Evolutionary conservation across 2,329 filamentous ascomycete species (phyloP).

Genomic region (Macrophomina phaseolina): DNA sequence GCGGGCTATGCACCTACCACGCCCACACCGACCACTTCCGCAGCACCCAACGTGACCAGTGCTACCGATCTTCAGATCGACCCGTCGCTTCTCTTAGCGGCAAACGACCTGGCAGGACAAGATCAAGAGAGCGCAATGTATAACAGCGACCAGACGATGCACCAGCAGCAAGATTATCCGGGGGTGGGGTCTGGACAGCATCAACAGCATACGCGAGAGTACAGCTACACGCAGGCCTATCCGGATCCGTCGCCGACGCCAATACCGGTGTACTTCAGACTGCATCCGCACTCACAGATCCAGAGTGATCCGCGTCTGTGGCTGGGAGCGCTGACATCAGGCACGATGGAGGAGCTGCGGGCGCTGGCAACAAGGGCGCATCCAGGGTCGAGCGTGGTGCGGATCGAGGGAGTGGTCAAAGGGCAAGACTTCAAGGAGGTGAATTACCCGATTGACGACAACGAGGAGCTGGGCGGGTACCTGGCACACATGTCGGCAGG

Average conservation of each 20-base stretch:
- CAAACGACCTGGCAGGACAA: slow-evolving; percentile 49
- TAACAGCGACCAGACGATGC: background rate
- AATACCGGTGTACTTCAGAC: slow-evolving; percentile 71
- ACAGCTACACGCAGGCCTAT: slow-evolving; percentile 25
- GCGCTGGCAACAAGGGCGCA: slow-evolving; percentile 66
- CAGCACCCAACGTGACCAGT: slow-evolving; percentile 34
- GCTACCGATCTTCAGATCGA: slow-evolving; percentile 66
- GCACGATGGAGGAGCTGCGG: slow-evolving; percentile 67
- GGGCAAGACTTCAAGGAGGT: slow-evolving; percentile 60
- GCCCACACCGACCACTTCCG: slow-evolving; percentile 30
- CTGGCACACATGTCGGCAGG: slow-evolving; percentile 65
- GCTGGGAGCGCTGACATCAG: slow-evolving; percentile 66
- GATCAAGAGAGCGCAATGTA: background rate
- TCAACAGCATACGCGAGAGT: slow-evolving; percentile 22
- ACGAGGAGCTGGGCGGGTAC: slow-evolving; percentile 75
- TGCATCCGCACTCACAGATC: slow-evolving; percentile 68
- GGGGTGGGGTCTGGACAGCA: background rate
- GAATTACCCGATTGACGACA: slow-evolving; percentile 68
- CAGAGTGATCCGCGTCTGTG: slow-evolving; percentile 61
- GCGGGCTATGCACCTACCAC: slow-evolving; percentile 23
- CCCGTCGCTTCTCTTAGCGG: slow-evolving; percentile 65
- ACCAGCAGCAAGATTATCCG: slow-evolving; percentile 17
- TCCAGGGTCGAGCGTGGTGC: slow-evolving; percentile 65
- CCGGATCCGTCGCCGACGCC: slow-evolving; percentile 30
- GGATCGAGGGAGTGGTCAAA: slow-evolving; percentile 69